Evolutionary conservation across 805 yeast species (phyloP), one percentile per base, ranked within the genome.

Genomic region (Osmozyma mogii): DNA sequence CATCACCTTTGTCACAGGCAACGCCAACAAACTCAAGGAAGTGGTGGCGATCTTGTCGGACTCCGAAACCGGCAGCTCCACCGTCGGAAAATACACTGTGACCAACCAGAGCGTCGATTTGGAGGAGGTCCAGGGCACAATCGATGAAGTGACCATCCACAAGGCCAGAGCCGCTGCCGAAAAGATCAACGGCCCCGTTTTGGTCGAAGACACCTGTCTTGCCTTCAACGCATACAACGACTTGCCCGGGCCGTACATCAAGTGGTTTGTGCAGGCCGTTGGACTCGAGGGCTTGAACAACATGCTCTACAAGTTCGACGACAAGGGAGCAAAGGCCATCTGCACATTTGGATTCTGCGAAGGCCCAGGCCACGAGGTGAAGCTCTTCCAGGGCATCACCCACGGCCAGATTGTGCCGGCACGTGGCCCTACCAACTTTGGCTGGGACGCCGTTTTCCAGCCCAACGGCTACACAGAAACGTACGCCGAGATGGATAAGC

Each of bases 151-250:
- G 24, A 82, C 95, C 0, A 66, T 64, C 25, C 84, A 77, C 48
- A 92, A 92, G 53, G 84, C 94, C 33, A 58, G 66, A 45, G 68
- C 77, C 9, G 95, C 95, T 2, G 81, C 89, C 5, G 48, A 54
- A 9, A 49, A 72, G 6, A 52, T 77, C 3, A 51, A 64, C 3
- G 92, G 94, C 0, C 89, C 97, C 0, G 96, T 85, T 0, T 65
- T 92, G 34, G 96, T 88, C 3, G 99, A 92, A 51, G 99, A 92
- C 47, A 92, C 98, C 0, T 88, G 95, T 29, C 69, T 92, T 22
- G 84, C 81, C 4, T 92, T 82, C 55, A 70, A 70, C 28, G 95
- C 94, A 2, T 67, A 80, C 49, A 77, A 82, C 30, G 65, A 68
- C 38, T 68, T 92, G 28, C 99, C 99, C 3, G 99, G 99, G 15